Evolutionary conservation across 2,329 filamentous ascomycete species (phyloP).

Genomic region (Teratosphaeria zuluensis): DNA sequence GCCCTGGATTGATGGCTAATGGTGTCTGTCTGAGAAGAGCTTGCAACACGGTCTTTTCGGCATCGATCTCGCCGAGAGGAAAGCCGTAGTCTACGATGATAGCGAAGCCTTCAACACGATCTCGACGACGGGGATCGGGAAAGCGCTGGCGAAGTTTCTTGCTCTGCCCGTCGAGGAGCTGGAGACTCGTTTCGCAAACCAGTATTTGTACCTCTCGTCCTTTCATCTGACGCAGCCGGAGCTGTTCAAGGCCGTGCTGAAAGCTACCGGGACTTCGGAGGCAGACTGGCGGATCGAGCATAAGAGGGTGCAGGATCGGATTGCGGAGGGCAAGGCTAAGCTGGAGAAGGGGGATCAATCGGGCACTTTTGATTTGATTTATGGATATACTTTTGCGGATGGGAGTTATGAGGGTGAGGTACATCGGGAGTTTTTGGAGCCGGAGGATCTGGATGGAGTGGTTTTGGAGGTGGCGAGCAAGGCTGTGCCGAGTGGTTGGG

Average conservation of each 20-base stretch:
- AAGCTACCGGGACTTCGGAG: background rate
- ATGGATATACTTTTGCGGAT: background rate
- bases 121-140: constrained; percentile 23
- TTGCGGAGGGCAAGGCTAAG: no score
- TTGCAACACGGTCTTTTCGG: constrained; percentile 27
- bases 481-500: background rate
- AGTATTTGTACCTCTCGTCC: background rate
- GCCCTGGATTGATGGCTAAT: background rate
- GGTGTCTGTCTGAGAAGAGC: background rate
- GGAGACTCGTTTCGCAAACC: background rate
- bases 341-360: no score
- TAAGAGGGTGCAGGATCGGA: no score
- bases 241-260: background rate
- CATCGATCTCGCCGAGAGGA: constrained; percentile 12
- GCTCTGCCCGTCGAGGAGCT: constrained; percentile 15
- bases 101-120: constrained; percentile 26
- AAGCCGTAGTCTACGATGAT: constrained; percentile 21
- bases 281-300: no score
- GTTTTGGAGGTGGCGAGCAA: no score
- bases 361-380: no score
- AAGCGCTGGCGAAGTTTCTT: constrained; percentile 24
- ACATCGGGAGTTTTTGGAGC: background rate
- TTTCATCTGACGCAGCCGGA: background rate
- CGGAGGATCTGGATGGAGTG: background rate
- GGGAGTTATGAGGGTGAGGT: background rate